Conservation (phyloP, 441 rosid species). For the Daphne laureola region DNA sequence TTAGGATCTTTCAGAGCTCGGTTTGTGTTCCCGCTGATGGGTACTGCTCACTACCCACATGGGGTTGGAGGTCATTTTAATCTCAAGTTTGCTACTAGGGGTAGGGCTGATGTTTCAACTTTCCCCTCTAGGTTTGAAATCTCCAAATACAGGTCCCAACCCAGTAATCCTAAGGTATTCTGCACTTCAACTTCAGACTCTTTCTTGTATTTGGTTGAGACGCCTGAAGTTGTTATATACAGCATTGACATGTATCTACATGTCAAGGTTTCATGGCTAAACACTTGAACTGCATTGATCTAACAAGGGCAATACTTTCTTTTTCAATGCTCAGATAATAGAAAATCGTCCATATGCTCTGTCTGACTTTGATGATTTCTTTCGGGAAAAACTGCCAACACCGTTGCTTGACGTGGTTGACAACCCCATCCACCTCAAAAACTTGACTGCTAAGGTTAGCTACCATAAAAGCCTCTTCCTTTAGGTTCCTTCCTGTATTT, state of each 20-base stretch:
- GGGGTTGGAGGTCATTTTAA: slow-evolving; percentile 32
- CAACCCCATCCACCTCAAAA: slow-evolving; percentile 70
- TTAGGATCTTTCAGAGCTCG: slow-evolving; percentile 14
- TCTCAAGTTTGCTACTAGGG: slow-evolving; percentile 22
- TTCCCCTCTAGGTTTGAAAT: slow-evolving; percentile 24
- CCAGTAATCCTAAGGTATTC: slow-evolving; percentile 29
- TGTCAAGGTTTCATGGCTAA: no score
- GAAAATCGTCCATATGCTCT: slow-evolving; percentile 36
- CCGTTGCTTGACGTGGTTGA: slow-evolving; percentile 80
- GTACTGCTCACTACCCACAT: slow-evolving; percentile 33
- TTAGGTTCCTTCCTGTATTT: slow-evolving; percentile 5
- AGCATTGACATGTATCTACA: background rate
- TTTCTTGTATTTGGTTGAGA: background rate
- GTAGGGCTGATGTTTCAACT: slow-evolving; percentile 21
- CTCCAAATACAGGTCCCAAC: slow-evolving; percentile 25
- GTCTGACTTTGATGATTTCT: slow-evolving; percentile 67
- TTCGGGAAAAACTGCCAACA: slow-evolving; percentile 50
- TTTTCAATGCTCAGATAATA: slow-evolving; percentile 33
- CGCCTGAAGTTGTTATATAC: background rate
- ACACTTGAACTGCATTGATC: slow-evolving; percentile 1
- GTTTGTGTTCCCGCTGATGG: slow-evolving; percentile 31
- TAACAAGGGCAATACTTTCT: slow-evolving; percentile 9
- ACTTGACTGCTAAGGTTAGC: slow-evolving; percentile 65
- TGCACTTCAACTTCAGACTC: background rate
- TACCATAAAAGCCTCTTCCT: slow-evolving; percentile 14